Evolutionary conservation across 2,329 filamentous ascomycete genomes (phyloP), one percentile per base, ranked within the genome.

Genomic region (Escovopsis sp.): DNA sequence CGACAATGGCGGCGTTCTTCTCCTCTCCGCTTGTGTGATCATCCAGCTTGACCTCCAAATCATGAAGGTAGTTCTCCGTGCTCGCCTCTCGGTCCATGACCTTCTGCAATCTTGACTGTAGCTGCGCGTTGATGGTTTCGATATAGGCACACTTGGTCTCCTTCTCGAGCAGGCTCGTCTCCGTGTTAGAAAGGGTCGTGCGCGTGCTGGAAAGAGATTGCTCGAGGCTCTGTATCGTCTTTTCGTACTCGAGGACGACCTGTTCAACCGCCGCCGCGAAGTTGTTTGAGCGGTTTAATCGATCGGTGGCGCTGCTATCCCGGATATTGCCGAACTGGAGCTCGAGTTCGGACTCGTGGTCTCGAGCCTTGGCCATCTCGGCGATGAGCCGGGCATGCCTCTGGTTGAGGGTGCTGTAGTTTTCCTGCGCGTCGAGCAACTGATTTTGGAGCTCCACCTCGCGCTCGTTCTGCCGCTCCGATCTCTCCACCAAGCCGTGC

Each of bases 201-300:
- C 91, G 76, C 1, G 91, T 96, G 54, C 79, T 91, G 1, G 88
- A 88, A 12, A 98, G 74, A 2, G 88, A 95, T 39, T 87, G 79
- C 60, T 98, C 91, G 13, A 98, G 72, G 41, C 77, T 82, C 58
- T 96, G 88, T 39, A 98, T 98, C 0, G 93, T 98, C 70, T 94
- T 96, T 60, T 98, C 93, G 57, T 98, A 98, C 62, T 98, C 91
- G 39, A 96, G 67, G 3, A 98, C 86, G 16, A 98, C 86, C 55
- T 94, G 84, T 55, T 98, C 91, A 15, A 98, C 89, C 25, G 89
- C 89, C 57, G 94, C 83, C 2, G 89, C 88, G 57, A 98, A 96
- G 0, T 85, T 93, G 57, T 93, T 94, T 14, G 93, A 98, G 34
- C 91, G 80, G 57, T 95, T 93, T 48, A 96, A 66, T 41, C 91